These are phyloP conservation scores for Lasiosphaeria miniovina DNA, from an alignment of 495 filamentous ascomycete species.

Conservation along the genomic window DNA sequence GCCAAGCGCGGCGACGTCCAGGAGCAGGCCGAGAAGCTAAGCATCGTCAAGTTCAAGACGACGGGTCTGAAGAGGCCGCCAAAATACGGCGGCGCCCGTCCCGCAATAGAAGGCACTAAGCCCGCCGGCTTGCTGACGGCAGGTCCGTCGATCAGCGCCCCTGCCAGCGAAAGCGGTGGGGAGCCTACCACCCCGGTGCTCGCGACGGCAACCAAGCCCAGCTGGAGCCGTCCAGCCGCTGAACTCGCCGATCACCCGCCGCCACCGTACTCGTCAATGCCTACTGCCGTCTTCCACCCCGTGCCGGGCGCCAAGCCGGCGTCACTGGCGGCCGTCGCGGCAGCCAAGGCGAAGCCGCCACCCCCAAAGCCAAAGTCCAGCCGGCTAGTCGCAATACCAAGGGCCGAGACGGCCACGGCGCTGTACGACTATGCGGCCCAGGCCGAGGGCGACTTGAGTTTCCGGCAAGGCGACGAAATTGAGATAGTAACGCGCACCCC, in stretches of 20 bases:
- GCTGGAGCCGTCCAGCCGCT: constrained; percentile 26
- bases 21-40: constrained; percentile 75
- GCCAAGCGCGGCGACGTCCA: constrained; percentile 82
- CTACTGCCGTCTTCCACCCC: constrained; percentile 8
- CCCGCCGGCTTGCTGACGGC: constrained; percentile 41
- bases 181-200: constrained; percentile 5
- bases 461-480: constrained; percentile 85
- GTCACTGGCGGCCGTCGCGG: constrained; percentile 60
- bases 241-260: constrained; percentile 34
- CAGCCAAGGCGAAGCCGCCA: constrained; percentile 80
- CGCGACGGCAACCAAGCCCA: constrained; percentile 5
- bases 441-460: constrained; percentile 90
- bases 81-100: constrained; percentile 47
- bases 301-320: constrained; percentile 20
- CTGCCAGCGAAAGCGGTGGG: background rate
- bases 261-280: constrained; percentile 56
- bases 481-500: constrained; percentile 76
- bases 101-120: constrained; percentile 39
- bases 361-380: constrained; percentile 79
- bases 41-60: constrained; percentile 85
- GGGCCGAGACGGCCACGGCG: constrained; percentile 71
- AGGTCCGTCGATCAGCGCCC: constrained; percentile 26
- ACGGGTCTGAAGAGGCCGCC: constrained; percentile 58
- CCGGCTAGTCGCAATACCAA: constrained; percentile 81
- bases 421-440: constrained; percentile 96